These are phyloP conservation scores for Austroboletus niveus DNA, from an alignment of 1,284 basidiomycete species.

Conservation along the genomic window DNA sequence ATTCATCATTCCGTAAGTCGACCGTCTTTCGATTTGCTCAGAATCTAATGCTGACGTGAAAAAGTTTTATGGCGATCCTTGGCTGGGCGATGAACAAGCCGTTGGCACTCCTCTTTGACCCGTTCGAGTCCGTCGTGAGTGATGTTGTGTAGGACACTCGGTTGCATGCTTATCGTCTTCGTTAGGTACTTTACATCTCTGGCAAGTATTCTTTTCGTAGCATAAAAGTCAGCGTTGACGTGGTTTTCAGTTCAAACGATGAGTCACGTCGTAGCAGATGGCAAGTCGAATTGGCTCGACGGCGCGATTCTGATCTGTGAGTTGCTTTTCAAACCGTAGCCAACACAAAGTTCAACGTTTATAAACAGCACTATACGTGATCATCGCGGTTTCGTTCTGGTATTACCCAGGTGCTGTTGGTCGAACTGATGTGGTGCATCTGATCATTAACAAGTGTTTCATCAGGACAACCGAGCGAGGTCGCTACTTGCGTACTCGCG, in stretches of 20 bases:
- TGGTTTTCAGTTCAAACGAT: constrained; percentile 61
- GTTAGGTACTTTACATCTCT: constrained; percentile 38
- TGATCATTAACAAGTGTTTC: constrained; percentile 5
- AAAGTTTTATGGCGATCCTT: constrained; percentile 60
- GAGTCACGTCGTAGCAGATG: constrained; percentile 80
- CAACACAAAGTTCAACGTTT: neutral
- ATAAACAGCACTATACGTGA: constrained; percentile 35
- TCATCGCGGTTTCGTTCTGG: constrained; percentile 42
- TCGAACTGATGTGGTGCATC: neutral
- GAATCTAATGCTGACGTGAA: neutral
- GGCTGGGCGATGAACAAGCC: constrained; percentile 73
- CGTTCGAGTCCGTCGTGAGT: constrained; percentile 71
- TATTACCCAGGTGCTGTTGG: constrained; percentile 37
- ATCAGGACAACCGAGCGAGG: constrained; percentile 25
- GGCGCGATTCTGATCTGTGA: constrained; percentile 72
- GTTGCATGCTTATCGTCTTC: constrained; percentile 22
- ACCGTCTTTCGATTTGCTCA: neutral
- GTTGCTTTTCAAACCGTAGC: constrained; percentile 13
- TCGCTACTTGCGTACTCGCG: constrained; percentile 14
- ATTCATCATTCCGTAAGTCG: constrained; percentile 44
- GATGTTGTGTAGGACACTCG: neutral
- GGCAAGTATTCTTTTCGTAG: constrained; percentile 16
- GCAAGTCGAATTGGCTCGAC: constrained; percentile 83
- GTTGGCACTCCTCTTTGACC: constrained; percentile 73
- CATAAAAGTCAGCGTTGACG: constrained; percentile 6